phyloP scores from a whole-genome alignment of 1,284 basidiomycete species.

The Heterobasidion parviporum region DNA sequence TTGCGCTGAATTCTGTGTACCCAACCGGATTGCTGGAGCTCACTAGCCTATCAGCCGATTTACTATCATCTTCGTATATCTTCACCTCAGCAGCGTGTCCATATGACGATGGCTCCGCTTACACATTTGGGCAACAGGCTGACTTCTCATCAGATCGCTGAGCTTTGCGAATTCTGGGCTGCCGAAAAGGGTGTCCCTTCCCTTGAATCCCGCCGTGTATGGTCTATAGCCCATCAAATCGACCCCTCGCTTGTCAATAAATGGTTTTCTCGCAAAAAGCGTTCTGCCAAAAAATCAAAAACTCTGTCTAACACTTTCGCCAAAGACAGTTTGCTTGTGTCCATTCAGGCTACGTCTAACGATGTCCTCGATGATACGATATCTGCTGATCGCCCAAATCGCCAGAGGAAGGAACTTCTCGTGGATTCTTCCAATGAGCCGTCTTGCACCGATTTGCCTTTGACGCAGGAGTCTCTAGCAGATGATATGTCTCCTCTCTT shows the following conservation, averaged over 20 bases:
- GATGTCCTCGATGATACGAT: background rate
- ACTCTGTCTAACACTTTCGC: background rate
- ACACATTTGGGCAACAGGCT: background rate
- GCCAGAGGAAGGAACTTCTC: background rate
- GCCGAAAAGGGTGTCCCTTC: conserved; percentile 7
- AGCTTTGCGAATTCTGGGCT: conserved; percentile 6
- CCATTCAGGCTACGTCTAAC: background rate
- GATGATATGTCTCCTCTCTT: no score
- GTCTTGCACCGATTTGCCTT: background rate
- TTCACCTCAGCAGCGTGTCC: background rate
- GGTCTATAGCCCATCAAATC: conserved; percentile 5
- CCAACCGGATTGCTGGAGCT: no score
- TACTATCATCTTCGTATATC: background rate
- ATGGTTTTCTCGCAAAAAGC: conserved; percentile 7
- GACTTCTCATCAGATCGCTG: background rate
- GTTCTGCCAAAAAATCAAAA: background rate
- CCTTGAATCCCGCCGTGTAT: conserved; percentile 4
- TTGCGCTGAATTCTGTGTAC: no score
- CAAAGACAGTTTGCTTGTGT: background rate
- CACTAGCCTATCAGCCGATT: no score
- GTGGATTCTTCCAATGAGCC: background rate
- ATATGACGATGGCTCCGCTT: background rate
- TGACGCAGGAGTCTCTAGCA: no score
- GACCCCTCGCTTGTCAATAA: conserved; percentile 3
- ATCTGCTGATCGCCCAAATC: background rate